phyloP scores from a whole-genome alignment of 2,329 filamentous ascomycete species.

The Drechmeria coniospora region DNA sequence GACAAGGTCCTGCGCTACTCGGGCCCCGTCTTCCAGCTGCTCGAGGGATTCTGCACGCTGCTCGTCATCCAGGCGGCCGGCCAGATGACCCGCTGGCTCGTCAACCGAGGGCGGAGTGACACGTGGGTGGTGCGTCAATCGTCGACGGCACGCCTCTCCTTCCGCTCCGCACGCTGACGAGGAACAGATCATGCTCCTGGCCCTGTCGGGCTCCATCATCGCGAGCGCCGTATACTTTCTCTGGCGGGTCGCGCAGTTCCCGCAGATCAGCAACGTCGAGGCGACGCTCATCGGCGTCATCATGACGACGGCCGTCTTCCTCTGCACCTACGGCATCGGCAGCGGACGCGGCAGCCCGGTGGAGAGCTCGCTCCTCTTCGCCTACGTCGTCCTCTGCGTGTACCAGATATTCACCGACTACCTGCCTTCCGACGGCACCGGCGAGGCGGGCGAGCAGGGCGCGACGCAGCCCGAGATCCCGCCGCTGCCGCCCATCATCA shows the following conservation, averaged over 20 bases:
- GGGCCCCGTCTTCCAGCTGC: constrained; percentile 83
- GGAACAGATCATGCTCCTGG: constrained; percentile 68
- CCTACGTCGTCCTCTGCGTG: constrained; percentile 94
- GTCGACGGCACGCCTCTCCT: background rate
- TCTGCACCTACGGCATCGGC: constrained; percentile 86
- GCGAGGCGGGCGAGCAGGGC: constrained; percentile 32
- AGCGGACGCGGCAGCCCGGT: constrained; percentile 89
- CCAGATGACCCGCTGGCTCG: constrained; percentile 86
- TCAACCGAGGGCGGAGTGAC: constrained; percentile 85
- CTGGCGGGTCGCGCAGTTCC: constrained; percentile 87
- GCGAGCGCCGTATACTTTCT: constrained; percentile 92
- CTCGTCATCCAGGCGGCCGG: constrained; percentile 90
- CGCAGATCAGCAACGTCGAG: constrained; percentile 82
- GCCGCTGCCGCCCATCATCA: constrained; percentile 91
- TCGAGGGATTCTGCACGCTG: constrained; percentile 92
- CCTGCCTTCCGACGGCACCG: constrained; percentile 57
- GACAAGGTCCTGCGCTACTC: constrained; percentile 80
- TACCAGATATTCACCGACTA: constrained; percentile 99
- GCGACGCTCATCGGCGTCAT: constrained; percentile 84
- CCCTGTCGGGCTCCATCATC: constrained; percentile 79
- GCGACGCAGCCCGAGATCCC: constrained; percentile 71
- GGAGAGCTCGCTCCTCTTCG: constrained; percentile 87
- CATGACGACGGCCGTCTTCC: constrained; percentile 81
- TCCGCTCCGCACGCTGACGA: constrained; percentile 16
- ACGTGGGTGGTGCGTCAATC: constrained; percentile 74